Evolutionary conservation across 345 rosid species (phyloP), one percentile per base, ranked within the genome.

Genomic region (Aurinia saxatilis): DNA sequence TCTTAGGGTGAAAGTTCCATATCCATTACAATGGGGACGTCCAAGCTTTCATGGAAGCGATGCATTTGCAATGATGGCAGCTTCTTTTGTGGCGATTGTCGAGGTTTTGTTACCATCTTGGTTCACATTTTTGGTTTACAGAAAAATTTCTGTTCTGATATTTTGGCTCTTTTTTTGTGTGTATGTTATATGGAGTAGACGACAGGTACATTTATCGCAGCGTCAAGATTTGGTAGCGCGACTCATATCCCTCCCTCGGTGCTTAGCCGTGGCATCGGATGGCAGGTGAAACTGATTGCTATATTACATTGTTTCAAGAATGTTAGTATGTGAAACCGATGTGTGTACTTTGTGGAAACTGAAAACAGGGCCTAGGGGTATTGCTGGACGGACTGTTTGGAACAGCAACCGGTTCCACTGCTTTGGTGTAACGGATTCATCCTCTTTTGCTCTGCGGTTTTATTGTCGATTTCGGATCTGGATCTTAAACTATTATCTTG

Each of bases 11-110:
- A 82, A 69, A 52, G 9, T 89, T 74, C 98, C 96, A 7, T 89
- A 83, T 78, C 96, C 98, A 31, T 82, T 85, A 59, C 91, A 82
- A 54, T 89, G 90, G 89, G 98, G 98, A 3, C 27, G 78, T 33
- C 96, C 96, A 7, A 66, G 76, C 15, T 89, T 92, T 63, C 48
- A 70, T 45, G 93, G 72, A 10, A 91, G 93, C 1, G 84, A 85
- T 56, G 51, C 65, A 21, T 77, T 89, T 58, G 85, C 89, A 36
- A 75, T 84, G 82, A 82, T 87, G 76, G 96, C 93, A 52, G 88
- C 96, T 54, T 56, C 85, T 48, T 68, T 67, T 10, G 98, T 92
- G 15, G 83, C 96, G 7, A 64, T 77, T 51, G 63, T 89, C 23
- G 93, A 92, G 98, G 98, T 89, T 47, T 50, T 34, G 54, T 71